Evolutionary conservation across 331 rosid species (phyloP).

Genomic region (Prunus yedoensis): DNA sequence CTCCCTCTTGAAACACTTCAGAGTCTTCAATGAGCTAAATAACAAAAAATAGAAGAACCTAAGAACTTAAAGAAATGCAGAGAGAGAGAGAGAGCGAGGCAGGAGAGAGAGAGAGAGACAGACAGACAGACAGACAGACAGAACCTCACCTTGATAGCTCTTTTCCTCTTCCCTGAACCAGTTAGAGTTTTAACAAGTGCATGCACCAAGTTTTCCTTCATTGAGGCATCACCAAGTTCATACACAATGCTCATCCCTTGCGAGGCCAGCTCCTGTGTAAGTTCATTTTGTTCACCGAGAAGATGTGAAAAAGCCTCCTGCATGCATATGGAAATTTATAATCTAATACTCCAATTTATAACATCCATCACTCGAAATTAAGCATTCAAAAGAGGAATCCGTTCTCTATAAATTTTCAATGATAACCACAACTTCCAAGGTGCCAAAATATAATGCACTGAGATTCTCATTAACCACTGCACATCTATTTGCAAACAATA

Average conservation of each 20-base stretch:
- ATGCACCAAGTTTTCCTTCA: slow-evolving; percentile 82
- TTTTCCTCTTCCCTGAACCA: slow-evolving; percentile 88
- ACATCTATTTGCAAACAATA: not conserved
- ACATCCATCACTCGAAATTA: not conserved
- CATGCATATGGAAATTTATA: slow-evolving; percentile 29
- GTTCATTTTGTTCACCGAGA: slow-evolving; percentile 93
- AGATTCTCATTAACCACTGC: not conserved
- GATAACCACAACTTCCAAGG: not conserved
- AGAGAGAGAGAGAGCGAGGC: slow-evolving; percentile 2
- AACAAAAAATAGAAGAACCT: slow-evolving; percentile 19
- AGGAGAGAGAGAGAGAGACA: slow-evolving; percentile 12
- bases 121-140: not conserved
- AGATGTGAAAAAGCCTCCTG: slow-evolving; percentile 98
- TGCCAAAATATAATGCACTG: not conserved
- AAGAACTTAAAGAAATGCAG: not conserved
- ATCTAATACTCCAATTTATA: slow-evolving; percentile 1
- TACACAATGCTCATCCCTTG: slow-evolving; percentile 99
- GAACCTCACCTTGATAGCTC: slow-evolving; percentile 80
- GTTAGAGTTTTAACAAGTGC: slow-evolving; percentile 86
- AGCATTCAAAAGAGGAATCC: not conserved
- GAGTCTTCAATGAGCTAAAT: slow-evolving; percentile 86
- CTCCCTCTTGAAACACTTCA: slow-evolving; percentile 93
- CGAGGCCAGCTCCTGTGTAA: slow-evolving; percentile 94
- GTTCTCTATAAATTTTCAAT: not conserved
- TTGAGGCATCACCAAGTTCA: slow-evolving; percentile 86